Percentiles rank a stretch among this genome's conserved stretches.
Conservation (phyloP, 176 grass and related monocot species). For the Themeda triandra region DNA sequence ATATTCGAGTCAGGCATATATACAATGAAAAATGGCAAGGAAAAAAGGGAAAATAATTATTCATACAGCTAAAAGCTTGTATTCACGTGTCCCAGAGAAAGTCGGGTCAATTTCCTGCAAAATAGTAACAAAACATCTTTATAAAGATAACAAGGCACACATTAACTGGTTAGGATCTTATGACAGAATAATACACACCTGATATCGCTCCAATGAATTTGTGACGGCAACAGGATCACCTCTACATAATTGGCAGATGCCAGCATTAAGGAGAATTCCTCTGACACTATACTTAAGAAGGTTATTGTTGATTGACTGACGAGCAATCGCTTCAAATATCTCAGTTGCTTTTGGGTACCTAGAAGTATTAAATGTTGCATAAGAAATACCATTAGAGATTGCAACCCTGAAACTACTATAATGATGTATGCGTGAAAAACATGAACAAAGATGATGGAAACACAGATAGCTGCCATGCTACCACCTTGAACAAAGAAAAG, state of each 20-base stretch:
- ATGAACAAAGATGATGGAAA: neutral
- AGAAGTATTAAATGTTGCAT: slow-evolving; percentile 26
- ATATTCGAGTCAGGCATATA: neutral
- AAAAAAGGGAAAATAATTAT: slow-evolving; percentile 10
- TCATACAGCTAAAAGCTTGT: slow-evolving; percentile 87
- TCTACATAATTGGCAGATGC: slow-evolving; percentile 93
- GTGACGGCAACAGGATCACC: slow-evolving; percentile 85
- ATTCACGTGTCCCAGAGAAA: slow-evolving; percentile 96
- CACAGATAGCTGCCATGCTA: neutral
- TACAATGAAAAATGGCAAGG: slow-evolving; percentile 18
- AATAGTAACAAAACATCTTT: slow-evolving; percentile 10
- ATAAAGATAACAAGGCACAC: slow-evolving; percentile 21
- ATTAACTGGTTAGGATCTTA: slow-evolving; percentile 7
- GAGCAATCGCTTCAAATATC: slow-evolving; percentile 88
- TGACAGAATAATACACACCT: slow-evolving; percentile 54
- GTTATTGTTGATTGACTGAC: slow-evolving; percentile 85
- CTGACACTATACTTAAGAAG: slow-evolving; percentile 97
- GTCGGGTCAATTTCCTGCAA: slow-evolving; percentile 92
- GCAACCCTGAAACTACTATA: neutral
- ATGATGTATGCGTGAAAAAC: neutral
- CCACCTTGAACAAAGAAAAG: neutral
- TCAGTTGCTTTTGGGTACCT: slow-evolving; percentile 91
- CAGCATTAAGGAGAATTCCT: slow-evolving; percentile 96
- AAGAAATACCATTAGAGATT: slow-evolving; percentile 6
- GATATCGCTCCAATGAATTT: slow-evolving; percentile 90